Conservation (phyloP, 805 yeast genomes). For the Sungouiozyma ichnusensis region DNA sequence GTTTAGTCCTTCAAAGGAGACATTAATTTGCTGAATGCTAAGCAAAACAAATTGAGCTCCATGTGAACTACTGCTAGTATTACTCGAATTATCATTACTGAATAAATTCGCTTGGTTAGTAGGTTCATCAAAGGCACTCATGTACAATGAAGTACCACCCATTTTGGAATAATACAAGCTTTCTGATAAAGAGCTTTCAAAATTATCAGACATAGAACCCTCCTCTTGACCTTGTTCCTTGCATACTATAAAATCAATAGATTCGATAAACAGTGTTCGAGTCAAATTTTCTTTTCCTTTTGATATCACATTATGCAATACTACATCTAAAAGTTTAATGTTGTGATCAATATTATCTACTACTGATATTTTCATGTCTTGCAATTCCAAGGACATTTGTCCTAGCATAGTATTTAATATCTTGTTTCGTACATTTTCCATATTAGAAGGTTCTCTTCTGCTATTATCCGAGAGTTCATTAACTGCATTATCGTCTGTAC, state of each 20-base stretch:
- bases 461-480: neutral
- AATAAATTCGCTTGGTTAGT: neutral
- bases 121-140: slow-evolving; percentile 59
- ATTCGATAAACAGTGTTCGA: slow-evolving; percentile 3
- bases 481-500: neutral
- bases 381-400: slow-evolving; percentile 42
- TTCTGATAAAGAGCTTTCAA: slow-evolving; percentile 29
- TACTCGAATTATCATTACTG: neutral
- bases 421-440: slow-evolving; percentile 47
- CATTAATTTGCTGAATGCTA: slow-evolving; percentile 11
- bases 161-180: slow-evolving; percentile 59
- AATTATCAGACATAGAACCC: neutral
- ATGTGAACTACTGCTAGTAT: slow-evolving; percentile 1
- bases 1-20: slow-evolving; percentile 40
- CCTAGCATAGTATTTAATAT: slow-evolving; percentile 62
- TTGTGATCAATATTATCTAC: slow-evolving; percentile 32
- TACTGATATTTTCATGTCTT: slow-evolving; percentile 38
- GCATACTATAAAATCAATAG: neutral
- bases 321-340: slow-evolving; percentile 18
- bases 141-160: slow-evolving; percentile 59
- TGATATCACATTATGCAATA: slow-evolving; percentile 22
- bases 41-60: neutral
- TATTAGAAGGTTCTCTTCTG: neutral
- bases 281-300: slow-evolving; percentile 3
- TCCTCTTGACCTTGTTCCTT: neutral